Base-by-base conservation (phyloP, 2,329 filamentous ascomycete species). In the Hypoxylon sp. region DNA sequence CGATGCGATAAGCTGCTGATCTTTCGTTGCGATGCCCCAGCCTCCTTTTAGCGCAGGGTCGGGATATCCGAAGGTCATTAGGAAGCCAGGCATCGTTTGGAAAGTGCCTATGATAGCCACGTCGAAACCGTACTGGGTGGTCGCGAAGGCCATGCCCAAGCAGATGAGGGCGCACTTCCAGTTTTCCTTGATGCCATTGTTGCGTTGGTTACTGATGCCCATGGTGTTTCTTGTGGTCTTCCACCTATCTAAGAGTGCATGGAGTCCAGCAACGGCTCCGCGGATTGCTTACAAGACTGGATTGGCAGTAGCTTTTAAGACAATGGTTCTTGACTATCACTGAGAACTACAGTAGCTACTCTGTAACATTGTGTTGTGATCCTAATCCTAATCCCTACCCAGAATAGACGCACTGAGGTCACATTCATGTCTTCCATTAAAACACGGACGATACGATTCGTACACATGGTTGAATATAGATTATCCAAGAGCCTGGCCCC, bases 1-100 rank as follows among this genome's bases (percentile, higher is more conserved):
- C 32, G 72, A 75, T 6, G 68, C 69, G 21, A 75, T 71, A 5
- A 75, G 68, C 53, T 75, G 73, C 50, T 75, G 73, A 3, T 69
- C 53, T 1, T 52, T 70, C 16, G 71, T 72, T 32, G 56, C 46
- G 51, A 74, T 74, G 19, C 65, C 65, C 64, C 65, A 74, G 7
- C 72, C 72, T 12, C 63, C 66, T 25, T 60, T 59, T 2, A 64
- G 23, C 4, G 52, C 11, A 19, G 63, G 46, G 25, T 74, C 71
- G 2, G 51, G 39, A 50, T 73, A 73, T 37, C 71, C 69, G 25
- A 70, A 73, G 8, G 67, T 68, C 66, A 68, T 59, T 6, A 73
- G 66, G 64, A 73, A 73, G 29, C 71, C 71, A 27, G 61, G 64
- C 71, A 74, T 74, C 32, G 71, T 64, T 54, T 74, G 71, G 57